Evolutionary conservation across 768 basidiomycete genomes (phyloP).

Genomic region (Rhodotorula kratochvilovae): DNA sequence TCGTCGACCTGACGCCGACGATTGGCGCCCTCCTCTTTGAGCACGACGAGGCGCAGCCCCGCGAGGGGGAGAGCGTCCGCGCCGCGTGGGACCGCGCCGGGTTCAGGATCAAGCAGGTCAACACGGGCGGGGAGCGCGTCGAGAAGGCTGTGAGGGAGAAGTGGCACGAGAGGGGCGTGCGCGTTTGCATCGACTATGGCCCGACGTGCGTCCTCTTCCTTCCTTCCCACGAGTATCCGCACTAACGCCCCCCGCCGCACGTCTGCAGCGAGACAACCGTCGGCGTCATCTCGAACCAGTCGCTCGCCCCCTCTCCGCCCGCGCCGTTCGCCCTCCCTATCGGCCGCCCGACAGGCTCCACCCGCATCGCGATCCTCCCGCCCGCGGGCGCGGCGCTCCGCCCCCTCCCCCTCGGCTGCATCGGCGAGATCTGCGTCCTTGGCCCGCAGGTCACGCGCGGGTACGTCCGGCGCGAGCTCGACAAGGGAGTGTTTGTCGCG

Average conservation of each 20-base stretch:
- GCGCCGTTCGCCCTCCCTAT: constrained; percentile 21
- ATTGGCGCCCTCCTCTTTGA: constrained; percentile 34
- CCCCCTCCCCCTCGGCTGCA: constrained; percentile 27
- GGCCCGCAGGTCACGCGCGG: constrained; percentile 35
- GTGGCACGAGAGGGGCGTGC: constrained; percentile 34
- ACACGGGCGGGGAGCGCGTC: constrained; percentile 37
- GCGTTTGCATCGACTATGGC: constrained; percentile 38
- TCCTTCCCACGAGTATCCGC: too few relatives aligned
- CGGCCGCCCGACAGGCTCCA: constrained; percentile 33
- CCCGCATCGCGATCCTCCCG: constrained; percentile 25
- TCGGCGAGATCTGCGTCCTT: constrained; percentile 38
- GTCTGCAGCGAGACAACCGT: constrained; percentile 40
- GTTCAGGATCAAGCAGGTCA: constrained; percentile 34
- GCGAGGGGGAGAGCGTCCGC: constrained; percentile 8
- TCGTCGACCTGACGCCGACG: constrained; percentile 39
- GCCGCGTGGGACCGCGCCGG: constrained; percentile 30
- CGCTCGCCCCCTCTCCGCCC: constrained; percentile 1
- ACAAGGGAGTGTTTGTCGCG: constrained; percentile 27
- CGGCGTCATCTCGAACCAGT: constrained; percentile 37
- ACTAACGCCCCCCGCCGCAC: too few relatives aligned
- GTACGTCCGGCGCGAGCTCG: constrained; percentile 30
- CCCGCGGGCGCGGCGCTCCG: not conserved
- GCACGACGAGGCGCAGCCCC: constrained; percentile 27
- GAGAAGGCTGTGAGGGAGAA: constrained; percentile 31
- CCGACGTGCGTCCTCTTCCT: constrained; percentile 25